Conservation (phyloP, 495 filamentous ascomycete species). For the Penicillium nucicola region DNA sequence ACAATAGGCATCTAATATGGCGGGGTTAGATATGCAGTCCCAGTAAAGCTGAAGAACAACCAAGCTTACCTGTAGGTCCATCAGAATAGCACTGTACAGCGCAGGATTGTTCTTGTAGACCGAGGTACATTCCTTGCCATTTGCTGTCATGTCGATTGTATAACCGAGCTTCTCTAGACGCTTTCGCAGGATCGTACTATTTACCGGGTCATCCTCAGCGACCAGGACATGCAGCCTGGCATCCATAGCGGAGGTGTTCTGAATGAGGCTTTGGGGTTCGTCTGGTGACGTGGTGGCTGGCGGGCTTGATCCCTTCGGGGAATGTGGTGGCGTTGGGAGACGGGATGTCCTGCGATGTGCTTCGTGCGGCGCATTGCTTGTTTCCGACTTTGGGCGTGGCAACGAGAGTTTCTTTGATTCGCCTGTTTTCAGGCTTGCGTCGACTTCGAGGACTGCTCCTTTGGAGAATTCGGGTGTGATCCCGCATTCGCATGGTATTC, state of each 20-base stretch:
- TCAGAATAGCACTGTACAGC: conserved; percentile 77
- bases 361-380: neutral
- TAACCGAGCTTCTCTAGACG: conserved; percentile 76
- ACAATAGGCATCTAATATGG: conserved; percentile 79
- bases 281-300: neutral
- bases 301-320: neutral
- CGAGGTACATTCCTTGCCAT: conserved; percentile 79
- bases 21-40: conserved; percentile 1
- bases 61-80: conserved; percentile 82
- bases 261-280: neutral
- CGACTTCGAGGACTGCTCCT: conserved; percentile 6
- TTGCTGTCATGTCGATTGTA: conserved; percentile 64
- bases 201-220: conserved; percentile 87
- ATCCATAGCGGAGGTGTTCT: neutral
- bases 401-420: conserved; percentile 13
- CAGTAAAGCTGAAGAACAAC: neutral
- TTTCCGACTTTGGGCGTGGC: neutral
- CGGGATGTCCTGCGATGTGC: neutral
- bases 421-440: conserved; percentile 11
- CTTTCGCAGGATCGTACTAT: conserved; percentile 79
- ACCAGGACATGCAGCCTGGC: conserved; percentile 61
- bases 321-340: neutral
- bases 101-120: conserved; percentile 55
- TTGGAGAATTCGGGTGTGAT: conserved; percentile 7
- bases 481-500: conserved; percentile 13